These are phyloP conservation scores for Mycosarcoma maydis DNA, from an alignment of 1,284 basidiomycete species.

Conservation along the genomic window DNA sequence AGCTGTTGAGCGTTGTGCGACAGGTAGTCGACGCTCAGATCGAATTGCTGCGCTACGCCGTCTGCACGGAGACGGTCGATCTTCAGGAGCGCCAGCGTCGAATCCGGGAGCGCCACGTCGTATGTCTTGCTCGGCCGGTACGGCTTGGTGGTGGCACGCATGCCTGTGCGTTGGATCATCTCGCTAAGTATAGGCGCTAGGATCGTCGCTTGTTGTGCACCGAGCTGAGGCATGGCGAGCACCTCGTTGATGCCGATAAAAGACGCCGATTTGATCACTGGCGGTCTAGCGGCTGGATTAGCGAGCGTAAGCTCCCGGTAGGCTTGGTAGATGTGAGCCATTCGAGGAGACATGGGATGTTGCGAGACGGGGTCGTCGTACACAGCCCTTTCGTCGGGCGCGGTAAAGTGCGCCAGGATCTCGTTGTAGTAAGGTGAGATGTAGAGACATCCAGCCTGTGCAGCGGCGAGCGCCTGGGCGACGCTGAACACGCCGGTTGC, in stretches of 20 bases:
- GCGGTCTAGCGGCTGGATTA: background rate
- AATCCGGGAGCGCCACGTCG: slow-evolving; percentile 13
- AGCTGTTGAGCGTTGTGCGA: slow-evolving; percentile 16
- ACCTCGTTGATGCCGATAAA: slow-evolving; percentile 40
- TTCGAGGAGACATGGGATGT: slow-evolving; percentile 33
- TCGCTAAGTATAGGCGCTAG: slow-evolving; percentile 25
- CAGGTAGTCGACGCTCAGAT: slow-evolving; percentile 20
- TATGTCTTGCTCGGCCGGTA: slow-evolving; percentile 37
- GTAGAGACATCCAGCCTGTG: slow-evolving; percentile 63
- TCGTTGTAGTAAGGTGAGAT: slow-evolving; percentile 67
- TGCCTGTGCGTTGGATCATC: slow-evolving; percentile 13
- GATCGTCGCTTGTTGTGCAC: slow-evolving; percentile 33
- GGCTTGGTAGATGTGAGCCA: slow-evolving; percentile 42
- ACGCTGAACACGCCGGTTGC: slow-evolving; percentile 66
- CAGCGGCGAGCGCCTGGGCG: slow-evolving; percentile 65
- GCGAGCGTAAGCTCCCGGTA: slow-evolving; percentile 14
- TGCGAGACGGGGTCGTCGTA: slow-evolving; percentile 24
- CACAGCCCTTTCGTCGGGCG: slow-evolving; percentile 9
- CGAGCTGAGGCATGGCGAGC: slow-evolving; percentile 31
- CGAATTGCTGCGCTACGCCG: slow-evolving; percentile 15
- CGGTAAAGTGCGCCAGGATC: slow-evolving; percentile 61
- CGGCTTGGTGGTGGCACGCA: background rate
- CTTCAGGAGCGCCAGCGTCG: slow-evolving; percentile 14
- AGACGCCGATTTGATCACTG: slow-evolving; percentile 31
- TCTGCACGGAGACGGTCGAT: slow-evolving; percentile 31